Evolutionary conservation across 108 stramenopile genomes (phyloP).

Genomic region (Discostella pseudostelligera): DNA sequence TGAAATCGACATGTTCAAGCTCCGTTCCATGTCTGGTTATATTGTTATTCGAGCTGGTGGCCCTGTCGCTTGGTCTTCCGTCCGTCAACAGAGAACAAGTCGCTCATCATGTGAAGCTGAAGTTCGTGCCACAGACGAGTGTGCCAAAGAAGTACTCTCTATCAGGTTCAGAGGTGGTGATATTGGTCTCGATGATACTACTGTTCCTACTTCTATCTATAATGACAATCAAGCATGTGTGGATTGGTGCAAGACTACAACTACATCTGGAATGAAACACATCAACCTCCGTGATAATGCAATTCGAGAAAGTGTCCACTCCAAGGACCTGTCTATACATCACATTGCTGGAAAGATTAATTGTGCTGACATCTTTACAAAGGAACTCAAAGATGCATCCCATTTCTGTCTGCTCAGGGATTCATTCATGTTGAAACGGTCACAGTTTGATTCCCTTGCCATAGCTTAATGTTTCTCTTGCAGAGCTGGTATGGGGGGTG

Average conservation of each 20-base stretch:
- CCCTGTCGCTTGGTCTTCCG: conserved; percentile 6
- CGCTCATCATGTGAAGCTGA: conserved; percentile 23
- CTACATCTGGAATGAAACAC: background rate
- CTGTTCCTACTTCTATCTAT: background rate
- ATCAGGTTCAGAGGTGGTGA: background rate
- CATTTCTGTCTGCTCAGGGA: background rate
- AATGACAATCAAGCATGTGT: conserved; percentile 13
- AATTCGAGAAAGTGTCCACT: background rate
- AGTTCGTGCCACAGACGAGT: conserved; percentile 10
- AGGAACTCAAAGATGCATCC: conserved; percentile 2
- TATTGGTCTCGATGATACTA: background rate
- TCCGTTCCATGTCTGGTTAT: conserved; percentile 6
- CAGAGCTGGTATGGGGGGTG: too few relatives aligned
- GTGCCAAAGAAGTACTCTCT: background rate
- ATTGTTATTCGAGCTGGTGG: conserved; percentile 2
- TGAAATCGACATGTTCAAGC: conserved; percentile 9
- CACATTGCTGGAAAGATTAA: conserved; percentile 10
- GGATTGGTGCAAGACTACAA: background rate
- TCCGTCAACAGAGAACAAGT: conserved; percentile 7
- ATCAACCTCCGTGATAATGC: conserved; percentile 3
- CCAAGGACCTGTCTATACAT: background rate
- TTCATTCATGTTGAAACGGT: background rate
- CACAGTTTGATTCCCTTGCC: too few relatives aligned
- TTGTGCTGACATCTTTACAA: conserved; percentile 1
- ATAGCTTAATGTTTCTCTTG: too few relatives aligned